Evolutionary conservation across 2,329 filamentous ascomycete genomes (phyloP).

Genomic region (Xylogone sp.): DNA sequence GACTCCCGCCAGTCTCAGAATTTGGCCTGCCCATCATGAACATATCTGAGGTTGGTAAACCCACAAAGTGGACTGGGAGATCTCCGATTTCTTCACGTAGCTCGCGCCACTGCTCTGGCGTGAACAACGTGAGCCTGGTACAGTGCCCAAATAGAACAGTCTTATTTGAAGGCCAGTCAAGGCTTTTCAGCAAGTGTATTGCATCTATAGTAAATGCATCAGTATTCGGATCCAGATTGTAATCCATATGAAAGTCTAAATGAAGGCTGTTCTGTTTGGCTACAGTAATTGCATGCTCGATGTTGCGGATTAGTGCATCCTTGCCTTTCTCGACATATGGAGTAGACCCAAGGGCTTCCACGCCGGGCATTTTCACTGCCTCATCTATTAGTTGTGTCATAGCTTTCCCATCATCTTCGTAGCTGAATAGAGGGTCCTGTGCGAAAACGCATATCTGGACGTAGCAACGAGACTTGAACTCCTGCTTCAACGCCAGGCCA

Average conservation of each 20-base stretch:
- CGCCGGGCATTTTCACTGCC: slow-evolving; percentile 37
- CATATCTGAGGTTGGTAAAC: slow-evolving; percentile 66
- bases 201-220: slow-evolving; percentile 52
- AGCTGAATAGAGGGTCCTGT: slow-evolving; percentile 64
- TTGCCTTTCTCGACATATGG: slow-evolving; percentile 61
- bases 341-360: slow-evolving; percentile 63
- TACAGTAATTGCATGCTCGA: slow-evolving; percentile 57
- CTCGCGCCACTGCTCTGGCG: slow-evolving; percentile 41
- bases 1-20: slow-evolving; percentile 21
- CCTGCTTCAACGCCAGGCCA: slow-evolving; percentile 51
- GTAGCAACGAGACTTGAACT: slow-evolving; percentile 48
- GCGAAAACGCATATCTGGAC: slow-evolving; percentile 70
- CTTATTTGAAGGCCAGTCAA: slow-evolving; percentile 44
- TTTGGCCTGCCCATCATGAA: slow-evolving; percentile 62
- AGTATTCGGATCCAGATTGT: slow-evolving; percentile 51
- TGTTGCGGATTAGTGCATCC: slow-evolving; percentile 47
- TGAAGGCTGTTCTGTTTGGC: slow-evolving; percentile 49
- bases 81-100: slow-evolving; percentile 44
- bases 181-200: slow-evolving; percentile 43
- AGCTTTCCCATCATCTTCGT: slow-evolving; percentile 40
- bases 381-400: slow-evolving; percentile 48
- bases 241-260: slow-evolving; percentile 70
- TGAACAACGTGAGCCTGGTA: slow-evolving; percentile 58
- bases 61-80: slow-evolving; percentile 63
- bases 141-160: slow-evolving; percentile 65